Evolutionary conservation across 2,329 filamentous ascomycete species (phyloP).

Genomic region (Apiospora aurea): DNA sequence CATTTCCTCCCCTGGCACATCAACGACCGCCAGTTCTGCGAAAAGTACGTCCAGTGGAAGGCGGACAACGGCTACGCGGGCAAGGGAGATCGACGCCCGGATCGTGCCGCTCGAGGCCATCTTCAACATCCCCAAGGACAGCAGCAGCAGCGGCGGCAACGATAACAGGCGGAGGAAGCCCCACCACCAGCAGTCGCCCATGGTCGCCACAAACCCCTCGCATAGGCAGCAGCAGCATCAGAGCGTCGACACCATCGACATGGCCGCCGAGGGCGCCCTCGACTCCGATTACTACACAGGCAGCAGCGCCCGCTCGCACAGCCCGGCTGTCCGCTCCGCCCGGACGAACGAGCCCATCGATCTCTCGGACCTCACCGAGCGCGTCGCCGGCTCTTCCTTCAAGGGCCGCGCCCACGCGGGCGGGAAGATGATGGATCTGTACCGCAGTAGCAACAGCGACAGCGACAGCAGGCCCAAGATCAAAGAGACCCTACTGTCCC

Average conservation of each 20-base stretch:
- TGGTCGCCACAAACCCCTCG: not conserved
- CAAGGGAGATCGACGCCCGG: constrained; percentile 31
- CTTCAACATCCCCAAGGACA: constrained; percentile 26
- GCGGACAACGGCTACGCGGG: constrained; percentile 28
- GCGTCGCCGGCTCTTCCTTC: not conserved
- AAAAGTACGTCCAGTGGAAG: constrained; percentile 38
- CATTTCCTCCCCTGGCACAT: constrained; percentile 21
- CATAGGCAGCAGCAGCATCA: not conserved
- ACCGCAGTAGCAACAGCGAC: not conserved
- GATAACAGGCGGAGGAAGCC: not conserved
- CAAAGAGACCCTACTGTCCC: not conserved
- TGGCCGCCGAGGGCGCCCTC: constrained; percentile 23
- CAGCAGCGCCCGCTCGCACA: not conserved
- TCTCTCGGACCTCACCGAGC: not conserved
- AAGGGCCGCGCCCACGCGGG: not conserved
- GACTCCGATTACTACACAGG: not conserved
- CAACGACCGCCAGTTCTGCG: constrained; percentile 31
- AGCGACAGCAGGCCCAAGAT: not conserved
- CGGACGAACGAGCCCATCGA: not conserved
- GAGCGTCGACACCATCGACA: constrained; percentile 23
- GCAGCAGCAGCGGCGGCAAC: too few species aligned
- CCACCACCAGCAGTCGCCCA: constrained; percentile 22
- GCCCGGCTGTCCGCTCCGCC: not conserved
- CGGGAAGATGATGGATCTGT: not conserved
- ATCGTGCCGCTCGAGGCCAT: constrained; percentile 31